Conservation (phyloP, 768 basidiomycete genomes). For the Leccinum imitatum region DNA sequence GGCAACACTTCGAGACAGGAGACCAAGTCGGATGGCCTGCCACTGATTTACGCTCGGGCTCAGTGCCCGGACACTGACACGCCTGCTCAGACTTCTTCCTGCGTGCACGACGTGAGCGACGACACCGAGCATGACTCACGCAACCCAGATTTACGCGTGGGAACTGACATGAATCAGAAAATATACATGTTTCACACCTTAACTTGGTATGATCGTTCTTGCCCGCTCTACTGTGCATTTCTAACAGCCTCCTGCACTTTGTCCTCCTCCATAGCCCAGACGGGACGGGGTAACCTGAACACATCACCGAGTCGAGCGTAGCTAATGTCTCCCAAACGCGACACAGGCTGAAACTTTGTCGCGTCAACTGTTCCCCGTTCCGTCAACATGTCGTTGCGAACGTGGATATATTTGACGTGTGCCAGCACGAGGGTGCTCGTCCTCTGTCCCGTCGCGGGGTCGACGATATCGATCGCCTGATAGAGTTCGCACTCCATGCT, state of each 20-base stretch:
- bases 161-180: background rate
- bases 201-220: too few relatives aligned
- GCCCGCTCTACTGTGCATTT: constrained; percentile 5
- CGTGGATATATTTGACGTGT: constrained; percentile 42
- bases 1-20: background rate
- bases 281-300: constrained; percentile 26
- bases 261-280: constrained; percentile 22
- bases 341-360: constrained; percentile 36
- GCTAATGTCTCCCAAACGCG: constrained; percentile 39
- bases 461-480: constrained; percentile 35
- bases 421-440: constrained; percentile 39
- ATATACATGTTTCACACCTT: too few relatives aligned
- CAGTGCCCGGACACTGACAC: background rate
- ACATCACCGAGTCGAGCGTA: constrained; percentile 34
- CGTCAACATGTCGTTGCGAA: constrained; percentile 42
- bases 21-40: background rate
- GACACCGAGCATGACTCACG: background rate
- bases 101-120: background rate
- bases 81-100: background rate
- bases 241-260: constrained; percentile 4
- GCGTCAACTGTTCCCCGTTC: constrained; percentile 37
- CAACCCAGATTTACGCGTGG: background rate
- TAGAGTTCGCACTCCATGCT: constrained; percentile 44
- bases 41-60: background rate
- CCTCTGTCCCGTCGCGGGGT: constrained; percentile 29